Evolutionary conservation across 202 grass and related monocot genomes (phyloP), one percentile per base, ranked within the genome.

Genomic region (Brachypodium distachyon): DNA sequence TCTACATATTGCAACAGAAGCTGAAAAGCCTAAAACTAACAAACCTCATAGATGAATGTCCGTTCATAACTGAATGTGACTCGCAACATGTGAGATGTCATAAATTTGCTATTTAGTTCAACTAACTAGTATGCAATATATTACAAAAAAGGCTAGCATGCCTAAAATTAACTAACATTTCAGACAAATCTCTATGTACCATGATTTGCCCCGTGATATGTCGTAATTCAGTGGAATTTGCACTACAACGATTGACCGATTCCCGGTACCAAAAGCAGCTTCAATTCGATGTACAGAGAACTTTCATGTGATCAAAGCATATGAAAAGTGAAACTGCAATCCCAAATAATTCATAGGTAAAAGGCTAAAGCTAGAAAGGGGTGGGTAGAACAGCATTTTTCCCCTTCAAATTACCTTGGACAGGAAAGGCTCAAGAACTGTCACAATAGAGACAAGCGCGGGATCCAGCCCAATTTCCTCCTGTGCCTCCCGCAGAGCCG

Each of bases 391-490:
- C n/a, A n/a, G n/a, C n/a, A n/a, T n/a, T n/a, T n/a, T n/a, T n/a
- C n/a, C n/a, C n/a, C n/a, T n/a, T n/a, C n/a, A n/a, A 21, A 26
- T 18, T 83, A 97, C 93, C 86, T 93, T 97, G 63, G 93, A 93
- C 14, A 93, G 53, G 78, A 97, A 78, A 5, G 93, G 90, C 56
- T 97, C 86, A 54, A 97, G 90, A 83, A 91, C 82, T 17, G 90
- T 57, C 11, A 97, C 81, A 17, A 93, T 42, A 38, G 81, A 87
- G 1, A 97, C 93, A 12, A 97, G 74, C 16, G 78, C 72, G 0
- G 88, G 90, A 22, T 89, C 85, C 40, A 93, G 72, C 23, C 93
- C 93, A 41, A 93, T 97, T 74, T 97, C 93, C 71, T 97, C 93
- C 21, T 87, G 9, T 34, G 93, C 93, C 66, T 97, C 93, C 55